A percentile compares a stretch with the other conserved stretches of the same genome.
Conservation (phyloP, 140 eudicot species). For the Ambrosia hybrid region DNA sequence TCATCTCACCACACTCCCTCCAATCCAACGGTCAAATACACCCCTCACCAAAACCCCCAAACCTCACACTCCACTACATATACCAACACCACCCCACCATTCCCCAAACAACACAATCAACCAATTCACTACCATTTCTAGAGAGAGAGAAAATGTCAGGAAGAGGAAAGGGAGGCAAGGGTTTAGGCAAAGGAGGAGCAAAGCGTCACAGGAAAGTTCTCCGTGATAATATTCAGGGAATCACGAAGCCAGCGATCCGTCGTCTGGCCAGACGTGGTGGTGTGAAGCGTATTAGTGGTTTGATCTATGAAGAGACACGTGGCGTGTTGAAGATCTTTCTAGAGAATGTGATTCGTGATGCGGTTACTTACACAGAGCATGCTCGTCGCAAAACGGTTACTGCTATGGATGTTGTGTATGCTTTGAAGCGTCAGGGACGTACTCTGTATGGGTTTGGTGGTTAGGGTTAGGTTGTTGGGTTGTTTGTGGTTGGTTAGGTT, state of each 20-base stretch:
- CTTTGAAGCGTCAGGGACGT: not conserved
- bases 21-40: not conserved
- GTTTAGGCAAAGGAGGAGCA: conserved; percentile 15
- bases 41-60: not conserved
- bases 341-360: too few species aligned
- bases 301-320: too few species aligned
- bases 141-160: conserved; percentile 12
- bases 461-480: not conserved
- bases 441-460: conserved; percentile 52
- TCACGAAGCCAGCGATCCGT: conserved; percentile 36
- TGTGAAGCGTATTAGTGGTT: conserved; percentile 24
- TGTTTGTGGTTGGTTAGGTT: not conserved
- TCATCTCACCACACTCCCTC: not conserved
- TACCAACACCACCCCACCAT: not conserved
- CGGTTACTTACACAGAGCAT: too few species aligned
- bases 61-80: not conserved
- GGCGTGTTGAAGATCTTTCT: too few species aligned
- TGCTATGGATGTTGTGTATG: too few species aligned
- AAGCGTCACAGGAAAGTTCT: conserved; percentile 38
- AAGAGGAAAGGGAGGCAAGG: conserved; percentile 32
- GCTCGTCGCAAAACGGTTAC: too few species aligned
- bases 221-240: conserved; percentile 10
- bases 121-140: not conserved
- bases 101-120: not conserved
- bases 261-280: conserved; percentile 35